phyloP scores from a whole-genome alignment of 371 early-diverging fungal species.

The Basidiobolus meristosporus region DNA sequence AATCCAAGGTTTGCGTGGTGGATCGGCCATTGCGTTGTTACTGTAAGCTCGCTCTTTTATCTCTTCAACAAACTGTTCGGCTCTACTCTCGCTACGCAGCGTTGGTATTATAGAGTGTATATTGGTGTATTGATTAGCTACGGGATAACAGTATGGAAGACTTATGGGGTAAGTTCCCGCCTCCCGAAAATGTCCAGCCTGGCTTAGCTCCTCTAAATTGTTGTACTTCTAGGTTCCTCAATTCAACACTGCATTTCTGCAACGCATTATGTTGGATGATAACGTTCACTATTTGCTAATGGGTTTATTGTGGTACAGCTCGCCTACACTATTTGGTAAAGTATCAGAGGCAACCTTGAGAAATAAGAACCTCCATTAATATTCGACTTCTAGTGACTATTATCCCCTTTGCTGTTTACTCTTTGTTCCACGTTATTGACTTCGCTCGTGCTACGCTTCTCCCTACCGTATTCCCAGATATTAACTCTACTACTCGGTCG shows the following conservation, averaged over 20 bases:
- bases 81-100: neutral
- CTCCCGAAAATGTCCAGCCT: neutral
- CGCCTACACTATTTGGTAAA: conserved; percentile 2
- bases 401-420: conserved; percentile 3
- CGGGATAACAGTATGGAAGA: conserved; percentile 3
- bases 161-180: conserved; percentile 3
- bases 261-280: conserved; percentile 1
- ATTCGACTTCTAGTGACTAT: conserved; percentile 1
- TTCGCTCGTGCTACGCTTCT: conserved; percentile 2
- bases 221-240: neutral
- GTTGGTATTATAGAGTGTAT: conserved; percentile 1
- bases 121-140: conserved; percentile 3
- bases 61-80: neutral
- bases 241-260: conserved; percentile 1
- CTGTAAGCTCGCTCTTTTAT: conserved; percentile 1
- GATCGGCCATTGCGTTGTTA: conserved; percentile 3
- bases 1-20: conserved; percentile 3
- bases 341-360: neutral
- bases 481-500: neutral
- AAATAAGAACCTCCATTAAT: neutral
- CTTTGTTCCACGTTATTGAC: conserved; percentile 3
- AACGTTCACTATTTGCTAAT: conserved; percentile 2
- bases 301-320: conserved; percentile 1
- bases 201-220: neutral
- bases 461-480: neutral